Evolutionary conservation across 2,329 filamentous ascomycete species (phyloP), one percentile per base, ranked within the genome.

Genomic region (Sarocladium strictum): DNA sequence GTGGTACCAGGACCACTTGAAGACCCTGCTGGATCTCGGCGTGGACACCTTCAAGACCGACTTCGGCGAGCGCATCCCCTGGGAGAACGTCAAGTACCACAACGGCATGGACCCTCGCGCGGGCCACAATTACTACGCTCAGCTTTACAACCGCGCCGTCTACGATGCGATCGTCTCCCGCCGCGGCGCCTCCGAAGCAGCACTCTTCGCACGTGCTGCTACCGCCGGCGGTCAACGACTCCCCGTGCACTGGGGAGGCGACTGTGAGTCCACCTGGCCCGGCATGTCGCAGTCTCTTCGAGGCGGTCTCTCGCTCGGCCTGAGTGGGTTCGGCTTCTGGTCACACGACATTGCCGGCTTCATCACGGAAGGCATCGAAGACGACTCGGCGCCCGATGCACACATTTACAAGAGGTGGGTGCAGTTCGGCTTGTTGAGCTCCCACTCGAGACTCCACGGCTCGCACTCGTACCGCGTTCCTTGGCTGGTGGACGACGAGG

Each of bases 81-180:
- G 78, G 4, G 74, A 78, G 50, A 82, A 86, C 59, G 80, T 89
- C 5, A 74, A 79, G 59, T 90, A 85, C 78, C 73, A 81, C 63
- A 84, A 89, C 60, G 63, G 71, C 49, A 73, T 72, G 4, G 84
- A 89, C 60, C 78, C 85, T 1, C 73, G 72, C 52, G 80, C 79
- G 61, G 90, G 90, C 86, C 87, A 89, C 71, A 90, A 90, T 68
- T 89, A 81, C 71, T 90, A 89, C 66, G 77, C 86, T n/a, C 85
- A 86, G 63, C 69, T 84, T 2, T 90, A 87, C 72, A 90, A 89
- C 75, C 80, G 83, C 60, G 67, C 81, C 55, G 85, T 89, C 7
- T 89, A 86, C 64, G 80, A 86, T 62, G 77, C 84, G 1, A 74
- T 89, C 12, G 78, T 83, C 63, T 71, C 72, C 55, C 72, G 76